Evolutionary conservation across 306 rosid species (phyloP).

Genomic region (Benincasa hispida): DNA sequence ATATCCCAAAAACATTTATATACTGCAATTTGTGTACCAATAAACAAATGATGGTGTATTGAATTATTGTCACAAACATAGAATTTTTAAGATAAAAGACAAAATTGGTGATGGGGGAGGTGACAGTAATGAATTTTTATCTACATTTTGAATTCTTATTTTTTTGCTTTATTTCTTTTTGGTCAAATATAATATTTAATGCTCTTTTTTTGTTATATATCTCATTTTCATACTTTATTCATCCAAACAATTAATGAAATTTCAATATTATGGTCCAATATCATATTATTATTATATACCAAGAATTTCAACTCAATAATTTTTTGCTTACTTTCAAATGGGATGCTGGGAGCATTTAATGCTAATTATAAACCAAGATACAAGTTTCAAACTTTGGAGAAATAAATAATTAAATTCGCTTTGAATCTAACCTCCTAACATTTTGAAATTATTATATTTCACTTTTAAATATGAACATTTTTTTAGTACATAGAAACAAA

Average conservation of each 20-base stretch:
- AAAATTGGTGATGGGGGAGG: not conserved
- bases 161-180: not conserved
- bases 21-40: not conserved
- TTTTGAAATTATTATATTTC: no score
- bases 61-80: not conserved
- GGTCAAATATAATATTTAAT: conserved; percentile 5
- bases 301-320: not conserved
- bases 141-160: not conserved
- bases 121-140: not conserved
- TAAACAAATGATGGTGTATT: not conserved
- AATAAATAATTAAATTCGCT: not conserved
- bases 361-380: not conserved
- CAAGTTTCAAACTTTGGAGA: not conserved
- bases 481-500: not conserved
- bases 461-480: not conserved
- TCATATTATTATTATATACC: not conserved
- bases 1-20: not conserved
- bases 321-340: not conserved
- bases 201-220: not conserved
- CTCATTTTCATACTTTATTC: not conserved
- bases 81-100: not conserved
- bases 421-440: not conserved
- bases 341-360: not conserved
- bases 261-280: not conserved
- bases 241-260: not conserved